phyloP scores from a whole-genome alignment of 352 stramenopile genomes.

The Pythium aristosporum region DNA sequence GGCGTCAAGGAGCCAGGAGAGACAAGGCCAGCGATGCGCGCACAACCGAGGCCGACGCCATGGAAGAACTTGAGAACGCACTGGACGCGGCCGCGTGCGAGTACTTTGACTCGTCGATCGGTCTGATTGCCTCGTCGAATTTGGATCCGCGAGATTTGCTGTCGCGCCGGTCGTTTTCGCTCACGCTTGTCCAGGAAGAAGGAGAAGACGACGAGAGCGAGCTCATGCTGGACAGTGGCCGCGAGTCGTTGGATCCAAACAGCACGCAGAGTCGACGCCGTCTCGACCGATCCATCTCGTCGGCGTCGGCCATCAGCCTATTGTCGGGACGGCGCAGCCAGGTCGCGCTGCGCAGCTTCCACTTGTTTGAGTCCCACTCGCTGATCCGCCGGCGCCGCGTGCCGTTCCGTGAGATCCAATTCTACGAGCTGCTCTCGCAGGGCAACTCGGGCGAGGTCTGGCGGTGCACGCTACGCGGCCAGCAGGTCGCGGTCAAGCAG shows the following conservation, averaged over 20 bases:
- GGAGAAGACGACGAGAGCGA: neutral
- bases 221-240: neutral
- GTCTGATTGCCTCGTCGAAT: constrained; percentile 48
- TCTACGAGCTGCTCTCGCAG: constrained; percentile 43
- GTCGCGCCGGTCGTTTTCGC: constrained; percentile 2
- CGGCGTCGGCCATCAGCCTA: constrained; percentile 27
- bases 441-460: constrained; percentile 71
- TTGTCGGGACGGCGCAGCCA: constrained; percentile 39
- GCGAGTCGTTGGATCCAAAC: neutral
- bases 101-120: constrained; percentile 60
- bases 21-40: constrained; percentile 15
- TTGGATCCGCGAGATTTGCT: constrained; percentile 9
- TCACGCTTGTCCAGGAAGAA: constrained; percentile 6
- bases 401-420: constrained; percentile 51
- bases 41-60: constrained; percentile 7
- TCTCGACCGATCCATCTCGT: constrained; percentile 19
- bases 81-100: constrained; percentile 51
- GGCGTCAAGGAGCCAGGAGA: constrained; percentile 1
- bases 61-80: constrained; percentile 29
- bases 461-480: constrained; percentile 42
- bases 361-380: constrained; percentile 61
- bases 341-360: constrained; percentile 58
- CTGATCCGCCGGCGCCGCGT: constrained; percentile 57
- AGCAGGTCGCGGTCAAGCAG: constrained; percentile 65
- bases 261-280: neutral